A percentile compares a stretch with the other conserved stretches of the same genome.
phyloP scores from a whole-genome alignment of 176 grass and related monocot species.

The Oryza punctata region DNA sequence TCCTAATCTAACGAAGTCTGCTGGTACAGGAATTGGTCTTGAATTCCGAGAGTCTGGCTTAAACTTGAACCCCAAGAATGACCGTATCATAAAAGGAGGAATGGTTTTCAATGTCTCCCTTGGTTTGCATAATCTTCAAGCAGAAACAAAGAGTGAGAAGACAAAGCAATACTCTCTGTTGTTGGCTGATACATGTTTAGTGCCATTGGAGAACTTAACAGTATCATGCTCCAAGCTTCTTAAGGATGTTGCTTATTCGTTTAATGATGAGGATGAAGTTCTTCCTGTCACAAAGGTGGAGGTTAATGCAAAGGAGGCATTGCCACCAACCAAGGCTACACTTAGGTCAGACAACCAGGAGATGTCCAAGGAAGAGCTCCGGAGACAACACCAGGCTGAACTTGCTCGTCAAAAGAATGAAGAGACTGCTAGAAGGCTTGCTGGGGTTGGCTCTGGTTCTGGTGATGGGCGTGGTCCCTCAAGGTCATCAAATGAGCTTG shows the following conservation, averaged over 20 bases:
- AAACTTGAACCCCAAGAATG: slow-evolving; percentile 71
- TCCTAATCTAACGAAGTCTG: slow-evolving; percentile 71
- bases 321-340: slow-evolving; percentile 60
- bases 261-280: slow-evolving; percentile 67
- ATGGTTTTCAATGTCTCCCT: slow-evolving; percentile 93
- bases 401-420: slow-evolving; percentile 88
- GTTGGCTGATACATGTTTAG: slow-evolving; percentile 80
- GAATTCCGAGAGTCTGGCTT: slow-evolving; percentile 92
- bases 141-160: slow-evolving; percentile 72
- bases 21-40: slow-evolving; percentile 89
- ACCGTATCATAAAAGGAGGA: slow-evolving; percentile 59
- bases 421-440: slow-evolving; percentile 73
- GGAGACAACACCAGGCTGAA: slow-evolving; percentile 84
- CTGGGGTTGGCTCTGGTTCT: slow-evolving; percentile 60
- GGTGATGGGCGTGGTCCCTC: slow-evolving; percentile 50
- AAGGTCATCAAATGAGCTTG: slow-evolving; percentile 66
- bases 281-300: slow-evolving; percentile 19
- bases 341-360: slow-evolving; percentile 77
- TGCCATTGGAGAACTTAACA: slow-evolving; percentile 66
- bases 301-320: neutral
- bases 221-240: slow-evolving; percentile 70
- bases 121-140: slow-evolving; percentile 88
- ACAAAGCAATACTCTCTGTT: slow-evolving; percentile 78
- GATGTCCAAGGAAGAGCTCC: slow-evolving; percentile 88
- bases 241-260: slow-evolving; percentile 68